These are phyloP conservation scores for Galerina marginata DNA, from an alignment of 768 basidiomycete genomes.

Conservation along the genomic window DNA sequence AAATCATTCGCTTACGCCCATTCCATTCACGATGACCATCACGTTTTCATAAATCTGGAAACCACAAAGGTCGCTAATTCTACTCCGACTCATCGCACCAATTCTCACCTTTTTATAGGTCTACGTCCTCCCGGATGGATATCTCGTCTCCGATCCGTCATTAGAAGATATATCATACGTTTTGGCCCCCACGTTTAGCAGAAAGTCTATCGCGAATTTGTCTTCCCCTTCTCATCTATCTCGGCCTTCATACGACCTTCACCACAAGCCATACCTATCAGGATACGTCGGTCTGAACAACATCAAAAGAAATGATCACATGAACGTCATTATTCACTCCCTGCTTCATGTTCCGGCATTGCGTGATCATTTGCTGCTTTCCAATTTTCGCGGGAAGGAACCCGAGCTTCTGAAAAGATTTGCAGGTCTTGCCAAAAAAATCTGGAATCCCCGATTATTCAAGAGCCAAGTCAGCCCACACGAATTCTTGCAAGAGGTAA, in stretches of 20 bases:
- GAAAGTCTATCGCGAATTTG: constrained; percentile 54
- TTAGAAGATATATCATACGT: constrained; percentile 94
- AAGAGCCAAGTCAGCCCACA: constrained; percentile 99
- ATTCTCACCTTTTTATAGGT: constrained; percentile 58
- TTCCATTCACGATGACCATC: constrained; percentile 97
- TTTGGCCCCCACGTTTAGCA: constrained; percentile 86
- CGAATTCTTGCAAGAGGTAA: constrained; percentile 97
- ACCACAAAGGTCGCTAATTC: constrained; percentile 78
- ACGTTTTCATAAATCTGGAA: constrained; percentile 96
- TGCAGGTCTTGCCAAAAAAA: constrained; percentile 84
- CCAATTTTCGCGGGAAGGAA: constrained; percentile 73
- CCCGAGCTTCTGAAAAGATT: constrained; percentile 90
- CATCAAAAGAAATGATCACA: constrained; percentile 95
- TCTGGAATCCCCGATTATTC: constrained; percentile 97
- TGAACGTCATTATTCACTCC: constrained; percentile 96
- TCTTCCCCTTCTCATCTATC: constrained; percentile 63
- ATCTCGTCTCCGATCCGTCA: constrained; percentile 95
- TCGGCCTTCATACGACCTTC: constrained; percentile 86
- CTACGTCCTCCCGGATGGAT: constrained; percentile 96
- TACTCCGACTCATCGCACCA: constrained; percentile 15
- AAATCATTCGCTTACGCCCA: constrained; percentile 96
- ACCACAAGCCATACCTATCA: constrained; percentile 81
- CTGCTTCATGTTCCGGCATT: constrained; percentile 90
- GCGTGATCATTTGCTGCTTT: constrained; percentile 85
- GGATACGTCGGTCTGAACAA: constrained; percentile 98